phyloP scores from a whole-genome alignment of 2,329 filamentous ascomycete species.

The Eurotiales sp. region DNA sequence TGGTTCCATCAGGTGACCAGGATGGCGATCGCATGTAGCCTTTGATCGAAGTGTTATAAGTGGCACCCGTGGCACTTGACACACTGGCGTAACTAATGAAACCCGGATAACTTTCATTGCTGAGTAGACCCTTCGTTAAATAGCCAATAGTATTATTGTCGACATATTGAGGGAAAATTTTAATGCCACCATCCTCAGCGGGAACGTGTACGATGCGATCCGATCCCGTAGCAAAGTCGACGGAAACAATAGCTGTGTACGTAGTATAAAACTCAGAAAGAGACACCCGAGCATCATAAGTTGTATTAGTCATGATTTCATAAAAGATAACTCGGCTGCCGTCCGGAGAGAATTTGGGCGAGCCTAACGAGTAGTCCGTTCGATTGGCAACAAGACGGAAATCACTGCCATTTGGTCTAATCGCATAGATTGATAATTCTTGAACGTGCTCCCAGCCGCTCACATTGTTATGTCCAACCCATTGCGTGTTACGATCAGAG shows the following conservation, averaged over 20 bases:
- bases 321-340: not conserved
- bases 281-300: not conserved
- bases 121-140: slow-evolving; percentile 5
- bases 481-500: not conserved
- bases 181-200: not conserved
- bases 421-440: not conserved
- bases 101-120: no score
- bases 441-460: not conserved
- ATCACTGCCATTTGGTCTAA: not conserved
- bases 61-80: not conserved
- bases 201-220: not conserved
- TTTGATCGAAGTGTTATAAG: no score
- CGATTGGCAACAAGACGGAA: not conserved
- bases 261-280: not conserved
- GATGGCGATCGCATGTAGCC: not conserved
- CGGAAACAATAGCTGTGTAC: not conserved
- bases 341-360: not conserved
- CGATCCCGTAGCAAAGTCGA: not conserved
- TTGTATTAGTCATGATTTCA: not conserved
- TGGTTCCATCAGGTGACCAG: slow-evolving; percentile 34
- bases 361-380: not conserved
- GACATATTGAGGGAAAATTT: slow-evolving; percentile 12
- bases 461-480: not conserved
- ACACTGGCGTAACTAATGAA: not conserved
- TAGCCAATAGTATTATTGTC: slow-evolving; percentile 9